These are phyloP conservation scores for Ascocoryne sarcoides DNA, from an alignment of 2,329 filamentous ascomycete genomes.

Conservation along the genomic window DNA sequence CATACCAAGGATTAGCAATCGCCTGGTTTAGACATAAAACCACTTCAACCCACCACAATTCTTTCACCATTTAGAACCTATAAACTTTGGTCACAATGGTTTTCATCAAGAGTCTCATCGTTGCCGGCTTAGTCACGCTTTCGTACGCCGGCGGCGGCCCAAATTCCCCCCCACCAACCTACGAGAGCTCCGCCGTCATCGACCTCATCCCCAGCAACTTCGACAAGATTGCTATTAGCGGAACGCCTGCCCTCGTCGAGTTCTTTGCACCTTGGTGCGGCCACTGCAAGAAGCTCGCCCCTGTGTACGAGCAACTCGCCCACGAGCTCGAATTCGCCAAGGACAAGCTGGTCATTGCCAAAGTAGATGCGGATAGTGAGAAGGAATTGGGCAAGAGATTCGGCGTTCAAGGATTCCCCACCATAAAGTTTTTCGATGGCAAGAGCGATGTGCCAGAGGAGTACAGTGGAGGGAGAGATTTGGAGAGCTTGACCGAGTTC, in stretches of 20 bases:
- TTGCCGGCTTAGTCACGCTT: conserved; percentile 38
- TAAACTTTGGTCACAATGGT: conserved; percentile 23
- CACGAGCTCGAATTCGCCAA: conserved; percentile 61
- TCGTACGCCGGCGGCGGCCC: conserved; percentile 36
- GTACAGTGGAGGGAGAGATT: conserved; percentile 77
- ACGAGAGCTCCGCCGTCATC: conserved; percentile 78
- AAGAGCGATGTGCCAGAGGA: conserved; percentile 79
- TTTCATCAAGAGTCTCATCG: conserved; percentile 50
- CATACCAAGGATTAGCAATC: neutral
- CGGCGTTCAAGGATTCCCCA: conserved; percentile 90
- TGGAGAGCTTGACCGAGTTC: conserved; percentile 76
- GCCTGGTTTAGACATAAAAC: neutral
- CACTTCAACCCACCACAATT: neutral
- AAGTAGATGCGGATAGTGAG: conserved; percentile 91
- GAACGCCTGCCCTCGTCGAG: conserved; percentile 92
- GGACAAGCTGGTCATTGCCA: conserved; percentile 75
- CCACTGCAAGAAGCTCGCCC: conserved; percentile 96
- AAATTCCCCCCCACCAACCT: conserved; percentile 10
- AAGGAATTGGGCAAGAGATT: conserved; percentile 76
- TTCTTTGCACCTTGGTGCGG: conserved; percentile 99
- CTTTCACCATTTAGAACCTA: neutral
- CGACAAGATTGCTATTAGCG: conserved; percentile 78
- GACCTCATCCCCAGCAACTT: conserved; percentile 90
- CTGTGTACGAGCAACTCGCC: conserved; percentile 87
- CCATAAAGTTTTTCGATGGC: conserved; percentile 95